Conservation (phyloP, 192 early-diverging fungal species). For the Tieghemiomyces parasiticus region DNA sequence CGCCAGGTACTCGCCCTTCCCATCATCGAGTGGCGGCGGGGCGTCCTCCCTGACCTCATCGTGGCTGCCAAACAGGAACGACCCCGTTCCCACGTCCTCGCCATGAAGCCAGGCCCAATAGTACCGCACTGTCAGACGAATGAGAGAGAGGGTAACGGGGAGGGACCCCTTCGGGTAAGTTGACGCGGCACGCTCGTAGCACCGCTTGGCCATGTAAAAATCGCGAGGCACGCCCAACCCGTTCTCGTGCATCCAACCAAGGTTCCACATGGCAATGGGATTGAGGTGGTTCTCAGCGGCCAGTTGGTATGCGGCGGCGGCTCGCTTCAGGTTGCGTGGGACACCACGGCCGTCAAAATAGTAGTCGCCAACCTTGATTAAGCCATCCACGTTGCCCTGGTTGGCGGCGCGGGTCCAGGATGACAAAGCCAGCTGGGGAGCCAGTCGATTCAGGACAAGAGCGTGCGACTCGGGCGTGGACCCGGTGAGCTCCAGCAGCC, state of each 20-base stretch:
- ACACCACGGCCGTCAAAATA: constrained; percentile 75
- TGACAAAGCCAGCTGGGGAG: constrained; percentile 45
- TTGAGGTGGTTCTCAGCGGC: constrained; percentile 62
- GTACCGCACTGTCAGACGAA: constrained; percentile 47
- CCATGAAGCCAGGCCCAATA: constrained; percentile 47
- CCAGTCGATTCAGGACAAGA: not conserved
- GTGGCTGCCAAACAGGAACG: constrained; percentile 26
- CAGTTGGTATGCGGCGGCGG: constrained; percentile 67
- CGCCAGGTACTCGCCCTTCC: not conserved
- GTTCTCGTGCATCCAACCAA: constrained; percentile 93
- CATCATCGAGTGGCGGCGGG: not conserved
- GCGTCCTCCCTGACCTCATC: constrained; percentile 23
- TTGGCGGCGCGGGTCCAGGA: constrained; percentile 94
- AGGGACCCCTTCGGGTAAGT: constrained; percentile 69
- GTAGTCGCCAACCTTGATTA: constrained; percentile 88
- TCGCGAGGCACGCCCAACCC: constrained; percentile 84
- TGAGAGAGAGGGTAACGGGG: constrained; percentile 58
- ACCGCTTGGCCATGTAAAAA: constrained; percentile 83
- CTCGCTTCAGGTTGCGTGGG: constrained; percentile 45
- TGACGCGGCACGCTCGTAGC: constrained; percentile 69
- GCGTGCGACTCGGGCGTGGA: not conserved
- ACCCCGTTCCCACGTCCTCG: constrained; percentile 32
- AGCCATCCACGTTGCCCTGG: constrained; percentile 76
- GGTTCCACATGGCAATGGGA: constrained; percentile 87
- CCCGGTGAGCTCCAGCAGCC: constrained; percentile 58